A percentile compares a stretch with the other conserved stretches of the same genome.
Conservation (phyloP, 176 grass and related monocot genomes). For the Secale cereale region DNA sequence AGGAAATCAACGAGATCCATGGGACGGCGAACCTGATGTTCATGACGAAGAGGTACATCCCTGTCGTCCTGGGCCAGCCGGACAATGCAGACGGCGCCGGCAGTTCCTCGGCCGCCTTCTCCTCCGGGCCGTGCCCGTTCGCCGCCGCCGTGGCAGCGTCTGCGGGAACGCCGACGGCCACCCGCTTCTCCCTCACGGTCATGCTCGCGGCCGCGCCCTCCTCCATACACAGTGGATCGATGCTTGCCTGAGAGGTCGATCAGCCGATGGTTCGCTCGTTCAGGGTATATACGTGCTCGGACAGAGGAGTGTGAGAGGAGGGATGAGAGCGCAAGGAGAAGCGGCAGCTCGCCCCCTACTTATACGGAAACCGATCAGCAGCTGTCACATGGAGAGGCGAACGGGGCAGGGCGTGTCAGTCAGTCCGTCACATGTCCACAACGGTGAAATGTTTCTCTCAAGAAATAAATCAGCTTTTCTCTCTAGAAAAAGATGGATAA, state of each 20-base stretch:
- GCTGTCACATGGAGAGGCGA: not conserved
- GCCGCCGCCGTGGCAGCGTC: not conserved
- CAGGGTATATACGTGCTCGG: not conserved
- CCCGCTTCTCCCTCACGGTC: not conserved
- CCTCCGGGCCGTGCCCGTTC: not conserved
- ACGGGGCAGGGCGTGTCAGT: not conserved
- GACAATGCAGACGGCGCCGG: conserved; percentile 19
- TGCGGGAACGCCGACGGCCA: not conserved
- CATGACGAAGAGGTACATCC: conserved; percentile 60
- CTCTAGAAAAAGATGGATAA: not conserved
- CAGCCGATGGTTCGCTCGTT: not conserved
- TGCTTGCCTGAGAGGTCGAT: not conserved
- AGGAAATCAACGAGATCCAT: not conserved
- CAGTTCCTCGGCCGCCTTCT: not conserved
- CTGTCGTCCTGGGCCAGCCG: conserved; percentile 39
- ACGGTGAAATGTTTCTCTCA: not conserved
- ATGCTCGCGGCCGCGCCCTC: not conserved
- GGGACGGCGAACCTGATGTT: conserved; percentile 50
- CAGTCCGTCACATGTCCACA: not conserved
- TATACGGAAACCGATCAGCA: conserved; percentile 18
- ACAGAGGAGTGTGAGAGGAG: not conserved
- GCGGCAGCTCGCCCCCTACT: conserved; percentile 20
- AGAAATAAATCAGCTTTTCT: not conserved
- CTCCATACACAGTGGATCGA: not conserved
- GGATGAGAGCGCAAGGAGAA: not conserved